These are phyloP conservation scores for Xylaria sp. DNA, from an alignment of 2,329 filamentous ascomycete genomes.

Conservation along the genomic window DNA sequence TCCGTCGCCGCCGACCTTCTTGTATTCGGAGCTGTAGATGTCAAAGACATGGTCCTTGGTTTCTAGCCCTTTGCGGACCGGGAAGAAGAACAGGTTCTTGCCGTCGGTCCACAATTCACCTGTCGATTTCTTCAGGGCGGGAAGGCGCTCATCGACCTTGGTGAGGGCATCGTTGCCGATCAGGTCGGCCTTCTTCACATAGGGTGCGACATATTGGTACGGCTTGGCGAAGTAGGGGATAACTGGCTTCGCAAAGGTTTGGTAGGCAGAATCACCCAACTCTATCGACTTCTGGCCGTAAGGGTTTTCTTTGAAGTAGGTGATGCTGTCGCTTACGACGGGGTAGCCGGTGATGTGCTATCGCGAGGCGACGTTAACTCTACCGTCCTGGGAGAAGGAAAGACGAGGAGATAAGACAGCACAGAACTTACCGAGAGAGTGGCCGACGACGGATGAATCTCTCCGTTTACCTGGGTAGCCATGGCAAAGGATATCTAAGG, in stretches of 20 bases:
- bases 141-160: conserved; percentile 71
- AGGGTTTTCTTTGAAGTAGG: conserved; percentile 78
- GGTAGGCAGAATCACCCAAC: conserved; percentile 74
- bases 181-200: conserved; percentile 79
- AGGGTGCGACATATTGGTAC: conserved; percentile 81
- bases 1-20: conserved; percentile 66
- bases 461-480: conserved; percentile 40
- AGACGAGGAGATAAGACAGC: neutral
- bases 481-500: conserved; percentile 21
- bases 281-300: conserved; percentile 82
- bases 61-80: conserved; percentile 63
- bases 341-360: conserved; percentile 88
- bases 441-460: conserved; percentile 37
- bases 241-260: conserved; percentile 75
- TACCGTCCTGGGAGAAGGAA: neutral
- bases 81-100: conserved; percentile 63
- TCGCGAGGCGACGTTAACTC: conserved; percentile 15
- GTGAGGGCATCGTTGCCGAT: conserved; percentile 73
- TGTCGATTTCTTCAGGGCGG: conserved; percentile 75
- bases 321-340: conserved; percentile 76
- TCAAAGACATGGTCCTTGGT: conserved; percentile 63
- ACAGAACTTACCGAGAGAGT: conserved; percentile 40
- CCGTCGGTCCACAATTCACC: conserved; percentile 68
- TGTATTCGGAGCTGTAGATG: conserved; percentile 61
- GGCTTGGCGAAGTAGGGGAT: conserved; percentile 78